phyloP scores from a whole-genome alignment of 2,329 filamentous ascomycete species.

The Trichoderma sp. region DNA sequence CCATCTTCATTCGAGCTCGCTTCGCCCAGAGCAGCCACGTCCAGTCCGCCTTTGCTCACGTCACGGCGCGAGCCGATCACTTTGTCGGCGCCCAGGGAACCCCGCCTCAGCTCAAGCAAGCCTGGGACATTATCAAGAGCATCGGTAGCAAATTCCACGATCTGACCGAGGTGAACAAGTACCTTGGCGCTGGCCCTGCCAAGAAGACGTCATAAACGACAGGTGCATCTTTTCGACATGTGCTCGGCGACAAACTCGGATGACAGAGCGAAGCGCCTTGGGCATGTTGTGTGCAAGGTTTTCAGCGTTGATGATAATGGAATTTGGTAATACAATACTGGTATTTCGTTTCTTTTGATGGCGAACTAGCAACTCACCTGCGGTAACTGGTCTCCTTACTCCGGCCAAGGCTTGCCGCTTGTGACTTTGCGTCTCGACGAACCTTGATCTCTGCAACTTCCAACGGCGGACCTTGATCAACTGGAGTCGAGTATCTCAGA shows the following conservation, averaged over 20 bases:
- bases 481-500: background rate
- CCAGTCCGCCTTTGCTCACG: conserved; percentile 71
- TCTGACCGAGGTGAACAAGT: conserved; percentile 73
- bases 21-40: conserved; percentile 89
- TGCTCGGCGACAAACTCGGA: background rate
- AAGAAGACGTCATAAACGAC: conserved; percentile 43
- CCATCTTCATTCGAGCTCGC: conserved; percentile 85
- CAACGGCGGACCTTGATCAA: background rate
- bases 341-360: background rate
- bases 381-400: background rate
- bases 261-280: background rate
- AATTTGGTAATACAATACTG: background rate
- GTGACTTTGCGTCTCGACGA: background rate
- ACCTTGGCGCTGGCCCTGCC: conserved; percentile 56
- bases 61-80: conserved; percentile 74
- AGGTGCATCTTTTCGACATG: background rate
- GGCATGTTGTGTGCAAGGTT: background rate
- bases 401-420: background rate
- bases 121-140: conserved; percentile 77
- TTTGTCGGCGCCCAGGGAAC: conserved; percentile 82
- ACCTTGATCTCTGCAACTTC: background rate
- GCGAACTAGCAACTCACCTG: background rate
- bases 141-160: conserved; percentile 71
- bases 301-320: background rate
- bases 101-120: conserved; percentile 72